Evolutionary conservation across 495 filamentous ascomycete genomes (phyloP), one percentile per base, ranked within the genome.

Genomic region (Penicillium paxilli): DNA sequence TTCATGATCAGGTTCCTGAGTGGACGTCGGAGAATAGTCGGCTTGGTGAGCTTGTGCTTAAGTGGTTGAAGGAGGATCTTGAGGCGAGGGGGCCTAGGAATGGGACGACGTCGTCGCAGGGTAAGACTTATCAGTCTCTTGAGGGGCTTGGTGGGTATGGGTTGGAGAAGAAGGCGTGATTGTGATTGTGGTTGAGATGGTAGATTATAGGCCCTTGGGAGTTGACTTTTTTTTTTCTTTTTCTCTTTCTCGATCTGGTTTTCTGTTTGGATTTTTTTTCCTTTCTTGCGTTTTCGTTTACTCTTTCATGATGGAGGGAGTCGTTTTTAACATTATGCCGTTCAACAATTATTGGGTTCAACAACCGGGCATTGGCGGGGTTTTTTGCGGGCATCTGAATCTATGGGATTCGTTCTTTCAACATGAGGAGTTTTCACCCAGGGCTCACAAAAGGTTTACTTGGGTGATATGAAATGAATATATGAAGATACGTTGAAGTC

Each of bases 31-130:
- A 80, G 50, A 93, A 95, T 64, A 89, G 84, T 55, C 78, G 80
- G 28, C 69, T 96, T 7, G 92, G 92, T 0, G 87, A 94, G 69
- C 66, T 98, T 67, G 95, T 97, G 44, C 66, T 98, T 52, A 77
- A 76, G 49, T 97, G 94, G 95, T 72, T 98, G 71, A 82, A 86
- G 66, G 84, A 89, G 57, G 94, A 98, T 74, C 68, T 97, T 60
- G 68, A 79, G 57, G 87, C 89, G 53, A 79, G 94, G 48, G 94
- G 95, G 0, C 91, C 91, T 14, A 78, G 94, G 63, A 79, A 83
- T n/a, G 60, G 78, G 70, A 14, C 67, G 77, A n/a, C n/a, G 23
- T 75, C 77, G 0, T 79, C 77, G 19, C 82, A 94, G 73, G 89
- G 83, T 2, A 85, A 83, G 74, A 84, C 87, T 10, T 96, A 95